phyloP scores from a whole-genome alignment of 345 rosid genomes.

The Ceriops zippeliana region DNA sequence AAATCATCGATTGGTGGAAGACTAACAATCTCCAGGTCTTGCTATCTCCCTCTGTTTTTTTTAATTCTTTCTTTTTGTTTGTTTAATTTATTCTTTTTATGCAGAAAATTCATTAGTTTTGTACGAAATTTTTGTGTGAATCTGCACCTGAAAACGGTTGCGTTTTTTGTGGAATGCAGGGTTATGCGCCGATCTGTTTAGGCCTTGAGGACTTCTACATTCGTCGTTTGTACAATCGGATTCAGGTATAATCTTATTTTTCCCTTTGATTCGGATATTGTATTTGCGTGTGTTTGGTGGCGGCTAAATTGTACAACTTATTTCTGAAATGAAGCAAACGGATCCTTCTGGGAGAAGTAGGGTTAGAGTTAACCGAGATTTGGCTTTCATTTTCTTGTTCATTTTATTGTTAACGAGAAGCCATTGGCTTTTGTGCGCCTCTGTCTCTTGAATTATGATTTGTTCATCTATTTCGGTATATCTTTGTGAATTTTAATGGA shows the following conservation, averaged over 20 bases:
- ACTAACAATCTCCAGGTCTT: constrained; percentile 55
- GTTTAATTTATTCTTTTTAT: too few relatives aligned
- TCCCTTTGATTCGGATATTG: not conserved
- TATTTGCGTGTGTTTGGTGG: too few relatives aligned
- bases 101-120: too few relatives aligned
- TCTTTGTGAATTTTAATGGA: too few relatives aligned
- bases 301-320: too few relatives aligned
- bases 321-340: too few relatives aligned
- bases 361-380: too few relatives aligned
- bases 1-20: constrained; percentile 52
- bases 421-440: not conserved
- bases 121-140: too few relatives aligned
- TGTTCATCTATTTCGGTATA: too few relatives aligned
- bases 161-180: constrained; percentile 31
- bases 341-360: too few relatives aligned
- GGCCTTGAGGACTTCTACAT: constrained; percentile 89
- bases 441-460: too few relatives aligned
- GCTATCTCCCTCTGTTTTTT: not conserved
- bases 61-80: not conserved
- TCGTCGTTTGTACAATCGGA: constrained; percentile 78
- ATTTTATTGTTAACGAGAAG: not conserved
- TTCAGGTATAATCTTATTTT: constrained; percentile 49
- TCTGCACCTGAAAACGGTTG: not conserved
- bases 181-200: constrained; percentile 88
- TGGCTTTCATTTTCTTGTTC: too few relatives aligned